Evolutionary conservation across 345 rosid genomes (phyloP).

Genomic region (Anacardium occidentale): DNA sequence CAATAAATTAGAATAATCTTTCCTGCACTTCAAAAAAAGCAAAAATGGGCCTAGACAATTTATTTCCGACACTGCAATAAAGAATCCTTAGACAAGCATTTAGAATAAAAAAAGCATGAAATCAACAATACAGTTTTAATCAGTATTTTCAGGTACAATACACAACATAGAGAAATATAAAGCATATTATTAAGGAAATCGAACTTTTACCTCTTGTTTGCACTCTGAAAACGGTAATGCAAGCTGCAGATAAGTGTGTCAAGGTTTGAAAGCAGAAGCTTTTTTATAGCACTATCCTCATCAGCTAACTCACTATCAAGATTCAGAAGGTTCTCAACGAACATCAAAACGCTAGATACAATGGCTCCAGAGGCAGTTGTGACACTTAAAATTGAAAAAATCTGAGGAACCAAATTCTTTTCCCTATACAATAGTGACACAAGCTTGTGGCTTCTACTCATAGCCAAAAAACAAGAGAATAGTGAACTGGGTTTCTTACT

Average conservation of each 20-base stretch:
- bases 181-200: conserved; percentile 8
- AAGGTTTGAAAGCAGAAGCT: conserved; percentile 52
- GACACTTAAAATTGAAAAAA: conserved; percentile 71
- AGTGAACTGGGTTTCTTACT: conserved; percentile 91
- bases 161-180: neutral
- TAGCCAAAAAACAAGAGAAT: conserved; percentile 87
- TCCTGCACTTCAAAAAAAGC: neutral
- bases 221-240: conserved; percentile 58
- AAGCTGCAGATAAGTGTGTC: conserved; percentile 63
- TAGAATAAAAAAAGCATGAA: neutral
- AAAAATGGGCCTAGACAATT: neutral
- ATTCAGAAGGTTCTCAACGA: conserved; percentile 72
- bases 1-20: neutral
- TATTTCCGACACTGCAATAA: neutral
- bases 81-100: neutral
- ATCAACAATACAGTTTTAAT: neutral
- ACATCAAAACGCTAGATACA: conserved; percentile 60
- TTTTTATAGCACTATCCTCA: conserved; percentile 39
- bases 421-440: conserved; percentile 61
- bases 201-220: conserved; percentile 58
- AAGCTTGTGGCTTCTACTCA: conserved; percentile 73
- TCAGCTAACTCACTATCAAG: conserved; percentile 59
- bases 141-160: conserved; percentile 1
- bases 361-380: conserved; percentile 80
- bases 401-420: conserved; percentile 68